A percentile compares a stretch with the other conserved stretches of the same genome.
Evolutionary conservation across 805 yeast genomes (phyloP).

Genomic region (Saccharomyces mikatae): DNA sequence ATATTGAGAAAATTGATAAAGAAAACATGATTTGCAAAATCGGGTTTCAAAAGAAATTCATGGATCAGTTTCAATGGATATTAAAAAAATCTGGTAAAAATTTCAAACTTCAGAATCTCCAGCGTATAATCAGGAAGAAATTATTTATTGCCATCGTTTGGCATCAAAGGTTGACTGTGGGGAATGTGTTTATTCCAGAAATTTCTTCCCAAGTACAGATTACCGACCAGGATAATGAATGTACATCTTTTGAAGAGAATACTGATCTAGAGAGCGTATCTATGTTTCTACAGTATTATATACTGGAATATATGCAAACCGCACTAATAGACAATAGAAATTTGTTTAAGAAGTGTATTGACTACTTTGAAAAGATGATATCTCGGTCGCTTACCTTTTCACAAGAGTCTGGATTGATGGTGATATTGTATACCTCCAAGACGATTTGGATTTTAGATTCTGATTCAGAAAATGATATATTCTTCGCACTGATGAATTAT

Average conservation of each 20-base stretch:
- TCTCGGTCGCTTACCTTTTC: constrained; percentile 14
- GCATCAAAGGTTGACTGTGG: constrained; percentile 3
- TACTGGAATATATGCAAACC: constrained; percentile 6
- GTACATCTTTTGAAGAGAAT: background rate
- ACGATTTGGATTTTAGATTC: constrained; percentile 6
- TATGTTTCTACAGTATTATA: constrained; percentile 11
- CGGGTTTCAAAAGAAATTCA: background rate
- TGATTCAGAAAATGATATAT: background rate
- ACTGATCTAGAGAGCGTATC: constrained; percentile 2
- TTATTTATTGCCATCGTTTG: constrained; percentile 2
- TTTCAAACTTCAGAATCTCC: background rate
- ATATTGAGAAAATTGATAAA: background rate
- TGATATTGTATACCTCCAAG: constrained; percentile 14
- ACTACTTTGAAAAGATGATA: constrained; percentile 3
- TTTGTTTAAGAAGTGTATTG: constrained; percentile 1
- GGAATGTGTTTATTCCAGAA: background rate
- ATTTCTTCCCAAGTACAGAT: background rate
- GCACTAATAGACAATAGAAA: constrained; percentile 1
- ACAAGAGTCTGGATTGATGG: constrained; percentile 18
- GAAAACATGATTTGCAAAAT: background rate
- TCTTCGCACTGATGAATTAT: constrained; percentile 4
- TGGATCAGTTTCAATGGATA: background rate
- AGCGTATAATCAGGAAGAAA: background rate
- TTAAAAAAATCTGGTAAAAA: background rate
- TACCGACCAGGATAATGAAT: background rate